Evolutionary conservation across 2,329 filamentous ascomycete genomes (phyloP), one percentile per base, ranked within the genome.

Genomic region (Coniosporium tulheliwenetii): DNA sequence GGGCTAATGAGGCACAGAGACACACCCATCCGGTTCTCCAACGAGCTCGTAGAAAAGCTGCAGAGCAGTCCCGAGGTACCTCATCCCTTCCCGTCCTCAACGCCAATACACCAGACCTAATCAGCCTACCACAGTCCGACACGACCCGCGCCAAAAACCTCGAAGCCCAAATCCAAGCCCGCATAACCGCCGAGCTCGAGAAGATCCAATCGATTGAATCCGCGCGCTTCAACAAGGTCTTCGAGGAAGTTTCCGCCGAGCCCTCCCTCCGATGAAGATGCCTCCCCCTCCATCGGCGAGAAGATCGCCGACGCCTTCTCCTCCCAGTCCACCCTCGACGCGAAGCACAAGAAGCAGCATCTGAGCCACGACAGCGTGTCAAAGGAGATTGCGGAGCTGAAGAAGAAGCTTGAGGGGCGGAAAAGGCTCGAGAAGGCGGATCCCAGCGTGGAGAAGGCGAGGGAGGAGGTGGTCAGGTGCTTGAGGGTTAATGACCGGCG

Each of bases 131-230:
- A 44, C 58, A 96, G 89, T 89, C 82, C 63, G 87, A 96, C 66
- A 77, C 79, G 44, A 87, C 85, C 48, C 86, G 89, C 58, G 73
- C 81, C 53, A 84, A 84, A 64, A 70, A 79, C 55, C 67, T 85
- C 60, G 89, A 96, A 66, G 77, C 91, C 47, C 81, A 89, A 53
- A 79, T 94, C 61, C 87, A 95, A 67, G 68, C 76, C 57, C 87
- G 89, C 62, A 85, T 95, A 45, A 77, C 81, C 53, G 71, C 77
- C 53, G 87, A 95, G 65, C 84, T 96, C 49, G 77, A 81, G 62
- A 79, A 79, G 51, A 76, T 94, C 48, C 79, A 79, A 58, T 71
- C 76, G 47, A 68, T 79, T 51, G 81, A 89, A 58, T 64, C 75
- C 48, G 70, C 77, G 39, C 75, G 78, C 44, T 78, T 94, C 47